These are phyloP conservation scores for Paecilomyces dactylethromorphus DNA, from an alignment of 2,329 filamentous ascomycete species.

Conservation along the genomic window DNA sequence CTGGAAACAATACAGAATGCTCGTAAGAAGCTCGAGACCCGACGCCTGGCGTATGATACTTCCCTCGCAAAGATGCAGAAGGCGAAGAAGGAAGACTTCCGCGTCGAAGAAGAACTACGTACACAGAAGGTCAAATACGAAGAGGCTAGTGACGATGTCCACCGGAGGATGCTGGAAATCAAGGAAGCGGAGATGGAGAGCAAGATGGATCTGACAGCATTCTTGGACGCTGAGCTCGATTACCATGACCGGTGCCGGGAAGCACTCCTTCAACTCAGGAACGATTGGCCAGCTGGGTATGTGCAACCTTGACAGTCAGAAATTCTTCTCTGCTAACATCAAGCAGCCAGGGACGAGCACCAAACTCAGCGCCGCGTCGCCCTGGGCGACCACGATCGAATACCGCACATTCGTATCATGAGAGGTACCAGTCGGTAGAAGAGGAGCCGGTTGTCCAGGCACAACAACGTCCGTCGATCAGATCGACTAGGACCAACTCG, in stretches of 20 bases:
- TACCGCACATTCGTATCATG: constrained; percentile 57
- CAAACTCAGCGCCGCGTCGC: constrained; percentile 31
- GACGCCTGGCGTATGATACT: constrained; percentile 84
- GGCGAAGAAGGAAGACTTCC: constrained; percentile 86
- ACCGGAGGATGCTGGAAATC: constrained; percentile 90
- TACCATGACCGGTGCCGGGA: constrained; percentile 90
- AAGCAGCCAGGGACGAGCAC: constrained; percentile 17
- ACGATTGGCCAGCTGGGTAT: constrained; percentile 61
- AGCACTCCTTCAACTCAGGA: constrained; percentile 64
- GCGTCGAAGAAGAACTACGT: constrained; percentile 85
- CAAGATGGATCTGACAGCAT: constrained; percentile 68
- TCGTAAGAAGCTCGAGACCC: constrained; percentile 88
- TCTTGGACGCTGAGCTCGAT: constrained; percentile 81
- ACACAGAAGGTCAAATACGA: constrained; percentile 93
- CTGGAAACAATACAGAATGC: constrained; percentile 49
- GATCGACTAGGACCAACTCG: constrained; percentile 37
- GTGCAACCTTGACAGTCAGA: constrained; percentile 10
- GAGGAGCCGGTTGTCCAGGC: constrained; percentile 49
- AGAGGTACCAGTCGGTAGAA: constrained; percentile 52
- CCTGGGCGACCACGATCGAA: constrained; percentile 53
- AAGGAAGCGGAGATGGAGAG: constrained; percentile 84
- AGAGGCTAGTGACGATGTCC: constrained; percentile 86
- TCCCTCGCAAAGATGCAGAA: constrained; percentile 87
- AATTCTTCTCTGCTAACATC: constrained; percentile 8
- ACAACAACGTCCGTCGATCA: constrained; percentile 46